Evolutionary conservation across 257 asterid species (phyloP).

Genomic region (Solanum pimpinellifolium): DNA sequence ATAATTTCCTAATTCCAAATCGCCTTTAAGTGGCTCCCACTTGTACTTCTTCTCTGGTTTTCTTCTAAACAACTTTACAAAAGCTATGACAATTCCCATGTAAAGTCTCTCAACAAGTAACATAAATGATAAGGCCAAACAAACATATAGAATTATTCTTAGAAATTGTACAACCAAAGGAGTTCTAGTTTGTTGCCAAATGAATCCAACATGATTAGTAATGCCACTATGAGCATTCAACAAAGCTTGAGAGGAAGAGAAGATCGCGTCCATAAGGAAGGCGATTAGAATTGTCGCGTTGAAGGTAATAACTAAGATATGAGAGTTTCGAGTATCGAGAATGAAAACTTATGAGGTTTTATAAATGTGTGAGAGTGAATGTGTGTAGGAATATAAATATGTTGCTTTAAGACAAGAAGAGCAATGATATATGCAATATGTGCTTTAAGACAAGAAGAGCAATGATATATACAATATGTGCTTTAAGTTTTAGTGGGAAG

Average conservation of each 20-base stretch:
- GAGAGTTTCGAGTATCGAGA: background rate
- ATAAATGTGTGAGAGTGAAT: background rate
- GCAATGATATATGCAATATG: background rate
- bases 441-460: background rate
- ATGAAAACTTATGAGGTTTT: background rate
- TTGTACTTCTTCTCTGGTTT: slow-evolving; percentile 8
- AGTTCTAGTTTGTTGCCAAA: slow-evolving; percentile 18
- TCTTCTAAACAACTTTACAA: slow-evolving; percentile 8
- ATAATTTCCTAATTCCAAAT: slow-evolving; percentile 7
- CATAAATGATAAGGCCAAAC: slow-evolving; percentile 28
- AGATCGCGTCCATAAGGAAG: background rate
- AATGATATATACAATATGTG: background rate
- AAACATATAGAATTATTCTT: slow-evolving; percentile 22
- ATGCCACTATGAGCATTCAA: slow-evolving; percentile 9
- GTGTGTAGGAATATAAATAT: background rate
- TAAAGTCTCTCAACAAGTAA: slow-evolving; percentile 8
- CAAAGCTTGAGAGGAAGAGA: background rate
- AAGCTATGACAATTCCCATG: slow-evolving; percentile 36
- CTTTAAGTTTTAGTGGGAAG: background rate
- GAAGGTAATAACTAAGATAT: background rate
- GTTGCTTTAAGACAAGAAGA: background rate
- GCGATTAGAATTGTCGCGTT: background rate
- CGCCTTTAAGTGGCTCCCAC: slow-evolving; percentile 10
- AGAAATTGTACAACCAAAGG: slow-evolving; percentile 30
- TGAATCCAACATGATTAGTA: slow-evolving; percentile 10